phyloP scores from a whole-genome alignment of 2,329 filamentous ascomycete genomes.

The Torrubiella hemipterigena region DNA sequence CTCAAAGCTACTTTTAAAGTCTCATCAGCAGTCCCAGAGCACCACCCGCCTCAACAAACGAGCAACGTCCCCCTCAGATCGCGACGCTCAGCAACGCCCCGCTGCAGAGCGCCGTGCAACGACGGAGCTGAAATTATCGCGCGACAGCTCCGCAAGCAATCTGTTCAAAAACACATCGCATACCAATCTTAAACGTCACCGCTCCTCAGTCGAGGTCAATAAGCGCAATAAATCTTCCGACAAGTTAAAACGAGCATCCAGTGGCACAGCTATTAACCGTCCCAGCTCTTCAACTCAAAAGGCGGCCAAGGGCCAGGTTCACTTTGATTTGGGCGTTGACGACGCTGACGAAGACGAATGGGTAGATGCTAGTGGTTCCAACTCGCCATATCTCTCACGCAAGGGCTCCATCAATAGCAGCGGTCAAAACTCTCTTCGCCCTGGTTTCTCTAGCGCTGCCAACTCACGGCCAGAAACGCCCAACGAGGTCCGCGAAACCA shows the following conservation, averaged over 20 bases:
- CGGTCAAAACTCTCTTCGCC: conserved; percentile 33
- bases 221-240: conserved; percentile 39
- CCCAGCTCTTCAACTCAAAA: conserved; percentile 26
- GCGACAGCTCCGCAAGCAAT: conserved; percentile 28
- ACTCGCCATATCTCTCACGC: conserved; percentile 41
- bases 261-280: conserved; percentile 35
- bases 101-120: conserved; percentile 33
- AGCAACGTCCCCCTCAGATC: conserved; percentile 5
- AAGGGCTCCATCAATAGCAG: conserved; percentile 37
- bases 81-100: conserved; percentile 9
- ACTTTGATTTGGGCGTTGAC: conserved; percentile 50
- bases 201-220: conserved; percentile 43
- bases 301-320: conserved; percentile 37
- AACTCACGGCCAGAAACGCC: no score
- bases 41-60: conserved; percentile 6
- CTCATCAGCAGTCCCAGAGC: conserved; percentile 8
- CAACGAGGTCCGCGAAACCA: no score
- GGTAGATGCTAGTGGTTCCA: conserved; percentile 54
- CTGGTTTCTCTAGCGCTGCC: conserved; percentile 15
- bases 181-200: conserved; percentile 46
- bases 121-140: conserved; percentile 38
- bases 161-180: conserved; percentile 44
- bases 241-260: conserved; percentile 40
- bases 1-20: conserved; percentile 31
- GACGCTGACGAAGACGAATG: conserved; percentile 43